Conservation (phyloP, 805 yeast species). For the Yamadazyma insecticola region DNA sequence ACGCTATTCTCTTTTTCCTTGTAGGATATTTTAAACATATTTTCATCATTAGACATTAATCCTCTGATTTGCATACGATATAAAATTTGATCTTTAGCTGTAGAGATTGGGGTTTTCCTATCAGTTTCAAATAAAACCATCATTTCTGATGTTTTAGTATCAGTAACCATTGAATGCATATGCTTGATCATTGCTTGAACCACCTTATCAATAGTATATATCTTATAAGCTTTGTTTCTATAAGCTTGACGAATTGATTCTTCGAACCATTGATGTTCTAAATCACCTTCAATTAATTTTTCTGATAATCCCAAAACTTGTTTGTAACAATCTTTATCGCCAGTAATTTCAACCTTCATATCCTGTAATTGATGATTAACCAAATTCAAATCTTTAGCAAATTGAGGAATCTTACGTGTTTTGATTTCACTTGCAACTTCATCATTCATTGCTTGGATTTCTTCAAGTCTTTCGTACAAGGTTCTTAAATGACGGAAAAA, state of each 20-base stretch:
- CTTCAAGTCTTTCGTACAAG: conserved; percentile 72
- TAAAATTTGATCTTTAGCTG: conserved; percentile 82
- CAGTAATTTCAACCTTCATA: conserved; percentile 68
- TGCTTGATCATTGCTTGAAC: conserved; percentile 72
- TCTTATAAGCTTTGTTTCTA: conserved; percentile 86
- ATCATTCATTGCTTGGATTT: conserved; percentile 67
- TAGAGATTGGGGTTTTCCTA: conserved; percentile 56
- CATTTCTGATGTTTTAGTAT: conserved; percentile 74
- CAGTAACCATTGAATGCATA: conserved; percentile 78
- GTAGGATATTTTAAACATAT: conserved; percentile 84
- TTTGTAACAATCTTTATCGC: conserved; percentile 59
- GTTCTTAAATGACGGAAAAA: conserved; percentile 84
- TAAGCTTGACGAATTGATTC: conserved; percentile 93
- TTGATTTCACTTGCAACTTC: conserved; percentile 71
- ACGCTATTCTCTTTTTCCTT: conserved; percentile 49
- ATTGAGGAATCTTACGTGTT: conserved; percentile 58
- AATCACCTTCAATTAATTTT: conserved; percentile 77
- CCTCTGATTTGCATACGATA: conserved; percentile 85
- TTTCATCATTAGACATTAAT: conserved; percentile 76
- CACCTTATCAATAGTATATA: conserved; percentile 91
- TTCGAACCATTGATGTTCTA: conserved; percentile 94
- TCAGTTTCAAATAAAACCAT: conserved; percentile 79
- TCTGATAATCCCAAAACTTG: conserved; percentile 76
- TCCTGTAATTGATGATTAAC: conserved; percentile 77
- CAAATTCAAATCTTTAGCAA: conserved; percentile 83